Evolutionary conservation across 768 basidiomycete species (phyloP).

Genomic region (Pisolithus orientalis): DNA sequence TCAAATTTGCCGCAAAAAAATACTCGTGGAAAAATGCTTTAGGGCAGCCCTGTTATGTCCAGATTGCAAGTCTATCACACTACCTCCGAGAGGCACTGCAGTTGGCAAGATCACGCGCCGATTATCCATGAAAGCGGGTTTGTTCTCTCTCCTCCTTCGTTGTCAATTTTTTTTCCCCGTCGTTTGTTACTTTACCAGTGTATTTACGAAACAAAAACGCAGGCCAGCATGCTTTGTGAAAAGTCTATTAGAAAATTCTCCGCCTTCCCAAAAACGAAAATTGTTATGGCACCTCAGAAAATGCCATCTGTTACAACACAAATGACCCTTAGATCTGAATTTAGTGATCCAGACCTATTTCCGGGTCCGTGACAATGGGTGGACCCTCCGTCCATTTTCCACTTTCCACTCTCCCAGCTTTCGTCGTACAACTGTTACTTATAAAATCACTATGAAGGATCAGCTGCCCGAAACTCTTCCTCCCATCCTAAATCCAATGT

Average conservation of each 20-base stretch:
- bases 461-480: constrained; percentile 31
- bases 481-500: constrained; percentile 39
- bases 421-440: constrained; percentile 29
- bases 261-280: constrained; percentile 35
- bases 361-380: constrained; percentile 36
- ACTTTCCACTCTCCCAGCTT: constrained; percentile 29
- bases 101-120: background rate
- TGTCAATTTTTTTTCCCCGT: constrained; percentile 6
- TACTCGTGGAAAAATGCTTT: constrained; percentile 3
- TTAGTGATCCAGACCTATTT: constrained; percentile 48
- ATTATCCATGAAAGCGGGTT: background rate
- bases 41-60: constrained; percentile 5
- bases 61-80: constrained; percentile 3
- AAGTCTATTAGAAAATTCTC: constrained; percentile 38
- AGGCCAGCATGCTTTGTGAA: constrained; percentile 23
- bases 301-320: constrained; percentile 41
- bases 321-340: constrained; percentile 72
- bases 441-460: constrained; percentile 46
- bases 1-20: constrained; percentile 9
- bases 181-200: constrained; percentile 13
- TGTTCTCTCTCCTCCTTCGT: background rate
- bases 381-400: constrained; percentile 34
- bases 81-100: background rate
- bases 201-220: constrained; percentile 15
- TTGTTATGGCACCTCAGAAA: constrained; percentile 34